A percentile compares a stretch with the other conserved stretches of the same genome.
These are phyloP conservation scores for Plectosphaerella sp. DNA, from an alignment of 2,329 filamentous ascomycete genomes.

Conservation along the genomic window DNA sequence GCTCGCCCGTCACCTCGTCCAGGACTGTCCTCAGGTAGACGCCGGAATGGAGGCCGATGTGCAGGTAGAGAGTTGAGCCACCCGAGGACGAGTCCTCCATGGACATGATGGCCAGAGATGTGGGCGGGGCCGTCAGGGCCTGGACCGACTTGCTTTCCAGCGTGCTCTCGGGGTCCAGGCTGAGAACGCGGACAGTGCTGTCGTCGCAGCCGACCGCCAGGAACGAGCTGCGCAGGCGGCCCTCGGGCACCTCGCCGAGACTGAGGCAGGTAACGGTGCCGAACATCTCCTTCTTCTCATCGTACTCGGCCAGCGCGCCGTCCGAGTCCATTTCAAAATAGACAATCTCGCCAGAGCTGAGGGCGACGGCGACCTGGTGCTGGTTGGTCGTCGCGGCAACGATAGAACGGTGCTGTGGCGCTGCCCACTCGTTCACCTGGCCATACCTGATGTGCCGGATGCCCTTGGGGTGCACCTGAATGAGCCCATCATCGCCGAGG, in stretches of 20 bases:
- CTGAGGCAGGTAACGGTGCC: slow-evolving; percentile 95
- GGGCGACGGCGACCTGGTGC: slow-evolving; percentile 84
- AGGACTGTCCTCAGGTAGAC: slow-evolving; percentile 94
- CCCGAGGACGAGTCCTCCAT: slow-evolving; percentile 94
- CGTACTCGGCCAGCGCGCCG: slow-evolving; percentile 85
- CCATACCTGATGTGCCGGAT: slow-evolving; percentile 82
- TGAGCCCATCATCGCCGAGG: slow-evolving; percentile 84
- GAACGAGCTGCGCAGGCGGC: slow-evolving; percentile 83
- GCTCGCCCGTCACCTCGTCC: slow-evolving; percentile 91
- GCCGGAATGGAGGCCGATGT: slow-evolving; percentile 92
- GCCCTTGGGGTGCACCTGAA: slow-evolving; percentile 95
- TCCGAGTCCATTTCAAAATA: slow-evolving; percentile 98
- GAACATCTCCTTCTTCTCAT: slow-evolving; percentile 92
- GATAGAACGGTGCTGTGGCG: slow-evolving; percentile 90
- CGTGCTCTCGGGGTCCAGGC: slow-evolving; percentile 83
- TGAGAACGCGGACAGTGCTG: slow-evolving; percentile 88
- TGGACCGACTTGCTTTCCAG: slow-evolving; percentile 93
- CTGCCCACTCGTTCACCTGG: slow-evolving; percentile 86
- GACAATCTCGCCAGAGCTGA: slow-evolving; percentile 94
- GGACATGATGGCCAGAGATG: slow-evolving; percentile 82
- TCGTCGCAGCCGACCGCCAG: slow-evolving; percentile 96
- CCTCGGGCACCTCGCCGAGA: slow-evolving; percentile 86
- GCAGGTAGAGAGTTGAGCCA: slow-evolving; percentile 84
- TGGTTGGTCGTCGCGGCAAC: slow-evolving; percentile 92
- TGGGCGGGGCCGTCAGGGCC: slow-evolving; percentile 85